Conservation (phyloP, 2,329 filamentous ascomycete genomes). For the Neofusicoccum ribis region DNA sequence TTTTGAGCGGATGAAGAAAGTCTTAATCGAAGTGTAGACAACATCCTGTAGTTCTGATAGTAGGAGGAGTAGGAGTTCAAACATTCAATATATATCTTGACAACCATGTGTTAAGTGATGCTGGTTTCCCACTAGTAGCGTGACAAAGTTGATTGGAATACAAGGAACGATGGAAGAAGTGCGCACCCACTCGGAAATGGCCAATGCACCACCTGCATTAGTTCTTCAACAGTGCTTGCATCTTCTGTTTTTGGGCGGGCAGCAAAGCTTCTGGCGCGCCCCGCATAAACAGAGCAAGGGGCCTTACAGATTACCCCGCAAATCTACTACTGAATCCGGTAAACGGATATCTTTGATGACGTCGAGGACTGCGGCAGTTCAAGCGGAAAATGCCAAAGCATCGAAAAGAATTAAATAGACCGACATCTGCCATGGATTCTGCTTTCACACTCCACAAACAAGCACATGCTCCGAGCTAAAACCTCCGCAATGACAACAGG, state of each 20-base stretch:
- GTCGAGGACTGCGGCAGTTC: not conserved
- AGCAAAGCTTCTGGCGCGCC: not conserved
- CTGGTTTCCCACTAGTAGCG: too few species aligned
- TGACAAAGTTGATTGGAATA: too few species aligned
- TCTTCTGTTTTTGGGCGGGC: too few species aligned
- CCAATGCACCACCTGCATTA: too few species aligned
- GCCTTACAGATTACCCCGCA: not conserved
- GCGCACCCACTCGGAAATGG: too few species aligned
- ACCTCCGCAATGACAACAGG: slow-evolving; percentile 19
- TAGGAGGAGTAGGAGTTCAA: not conserved
- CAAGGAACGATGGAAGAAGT: too few species aligned
- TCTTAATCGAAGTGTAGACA: not conserved
- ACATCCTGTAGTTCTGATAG: not conserved
- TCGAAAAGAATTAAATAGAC: not conserved
- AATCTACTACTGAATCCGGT: not conserved
- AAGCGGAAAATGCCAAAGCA: not conserved
- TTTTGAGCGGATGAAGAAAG: too few species aligned
- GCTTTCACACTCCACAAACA: not conserved
- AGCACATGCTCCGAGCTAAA: not conserved
- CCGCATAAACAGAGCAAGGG: not conserved
- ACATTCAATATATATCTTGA: too few species aligned
- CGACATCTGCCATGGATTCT: too few species aligned
- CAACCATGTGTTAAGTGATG: too few species aligned
- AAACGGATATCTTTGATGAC: not conserved
- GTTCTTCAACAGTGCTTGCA: too few species aligned